Conservation (phyloP, 2,329 filamentous ascomycete genomes). For the Xylaria sp. region DNA sequence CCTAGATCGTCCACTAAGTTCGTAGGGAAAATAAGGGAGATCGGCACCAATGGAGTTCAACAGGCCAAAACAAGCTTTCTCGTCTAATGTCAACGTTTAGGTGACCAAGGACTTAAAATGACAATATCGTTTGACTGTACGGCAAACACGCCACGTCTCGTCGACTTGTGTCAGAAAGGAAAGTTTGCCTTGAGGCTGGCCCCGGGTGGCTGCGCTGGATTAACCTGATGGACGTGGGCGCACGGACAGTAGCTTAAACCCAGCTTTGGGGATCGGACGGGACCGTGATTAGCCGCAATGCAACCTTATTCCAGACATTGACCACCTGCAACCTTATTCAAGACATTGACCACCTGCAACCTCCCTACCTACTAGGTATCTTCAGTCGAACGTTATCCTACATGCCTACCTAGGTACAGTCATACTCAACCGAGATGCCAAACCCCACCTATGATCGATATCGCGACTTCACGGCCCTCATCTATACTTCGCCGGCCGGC, state of each 20-base stretch:
- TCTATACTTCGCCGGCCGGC: constrained; percentile 84
- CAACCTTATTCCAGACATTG: too few relatives aligned
- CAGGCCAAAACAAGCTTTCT: too few relatives aligned
- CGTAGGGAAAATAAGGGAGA: not conserved
- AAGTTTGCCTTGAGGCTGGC: not conserved
- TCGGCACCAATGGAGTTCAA: too few relatives aligned
- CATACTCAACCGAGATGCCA: constrained; percentile 64
- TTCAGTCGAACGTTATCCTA: not conserved
- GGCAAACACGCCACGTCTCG: not conserved
- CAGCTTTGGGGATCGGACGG: too few relatives aligned
- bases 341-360: not conserved
- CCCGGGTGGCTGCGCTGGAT: not conserved
- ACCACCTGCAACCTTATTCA: not conserved
- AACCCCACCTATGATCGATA: constrained; percentile 64
- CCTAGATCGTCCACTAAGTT: not conserved
- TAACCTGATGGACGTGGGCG: not conserved
- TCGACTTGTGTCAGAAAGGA: not conserved
- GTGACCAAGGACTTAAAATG: not conserved
- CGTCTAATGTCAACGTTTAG: too few relatives aligned
- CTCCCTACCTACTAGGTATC: too few relatives aligned
- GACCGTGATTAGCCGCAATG: too few relatives aligned
- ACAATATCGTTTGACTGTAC: not conserved
- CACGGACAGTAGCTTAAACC: not conserved
- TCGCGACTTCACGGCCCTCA: constrained; percentile 76
- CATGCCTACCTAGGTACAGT: not conserved